Percentiles rank a stretch among this genome's conserved stretches.
Conservation (phyloP, 345 rosid genomes). For the Orychophragmus violaceus region DNA sequence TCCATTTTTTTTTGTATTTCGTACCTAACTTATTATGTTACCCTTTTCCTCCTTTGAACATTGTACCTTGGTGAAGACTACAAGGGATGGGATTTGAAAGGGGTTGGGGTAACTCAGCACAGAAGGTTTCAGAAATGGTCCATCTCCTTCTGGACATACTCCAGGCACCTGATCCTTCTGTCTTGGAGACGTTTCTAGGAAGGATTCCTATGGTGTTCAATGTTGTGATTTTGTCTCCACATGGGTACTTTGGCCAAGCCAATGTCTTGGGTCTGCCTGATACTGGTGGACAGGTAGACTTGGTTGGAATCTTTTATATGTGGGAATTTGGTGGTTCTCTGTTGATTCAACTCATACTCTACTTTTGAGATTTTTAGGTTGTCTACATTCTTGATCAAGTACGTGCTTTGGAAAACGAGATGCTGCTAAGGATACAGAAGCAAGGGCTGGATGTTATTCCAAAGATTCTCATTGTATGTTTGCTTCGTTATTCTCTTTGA, state of each 20-base stretch:
- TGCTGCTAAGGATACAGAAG: slow-evolving; percentile 49
- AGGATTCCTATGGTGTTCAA: slow-evolving; percentile 62
- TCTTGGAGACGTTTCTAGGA: slow-evolving; percentile 57
- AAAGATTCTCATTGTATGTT: slow-evolving; percentile 43
- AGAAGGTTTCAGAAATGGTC: slow-evolving; percentile 42
- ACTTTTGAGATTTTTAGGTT: slow-evolving; percentile 25
- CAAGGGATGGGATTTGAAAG: slow-evolving; percentile 62
- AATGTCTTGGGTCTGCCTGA: slow-evolving; percentile 61
- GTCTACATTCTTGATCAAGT: slow-evolving; percentile 68
- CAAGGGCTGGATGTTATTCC: slow-evolving; percentile 47
- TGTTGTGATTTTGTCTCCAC: slow-evolving; percentile 57
- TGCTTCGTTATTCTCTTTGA: not conserved
- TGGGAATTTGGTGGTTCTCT: not conserved
- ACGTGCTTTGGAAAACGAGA: slow-evolving; percentile 55
- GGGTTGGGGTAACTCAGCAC: slow-evolving; percentile 57
- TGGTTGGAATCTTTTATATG: not conserved
- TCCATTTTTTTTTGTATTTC: not conserved
- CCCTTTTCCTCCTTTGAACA: not conserved
- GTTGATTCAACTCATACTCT: not conserved
- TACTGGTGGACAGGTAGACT: slow-evolving; percentile 55
- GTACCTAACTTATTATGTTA: not conserved
- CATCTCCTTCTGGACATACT: slow-evolving; percentile 58
- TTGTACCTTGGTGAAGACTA: slow-evolving; percentile 22
- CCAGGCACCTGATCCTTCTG: slow-evolving; percentile 59
- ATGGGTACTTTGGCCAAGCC: slow-evolving; percentile 63